Conservation (phyloP, 2,329 filamentous ascomycete species). For the Alternaria viburni region DNA sequence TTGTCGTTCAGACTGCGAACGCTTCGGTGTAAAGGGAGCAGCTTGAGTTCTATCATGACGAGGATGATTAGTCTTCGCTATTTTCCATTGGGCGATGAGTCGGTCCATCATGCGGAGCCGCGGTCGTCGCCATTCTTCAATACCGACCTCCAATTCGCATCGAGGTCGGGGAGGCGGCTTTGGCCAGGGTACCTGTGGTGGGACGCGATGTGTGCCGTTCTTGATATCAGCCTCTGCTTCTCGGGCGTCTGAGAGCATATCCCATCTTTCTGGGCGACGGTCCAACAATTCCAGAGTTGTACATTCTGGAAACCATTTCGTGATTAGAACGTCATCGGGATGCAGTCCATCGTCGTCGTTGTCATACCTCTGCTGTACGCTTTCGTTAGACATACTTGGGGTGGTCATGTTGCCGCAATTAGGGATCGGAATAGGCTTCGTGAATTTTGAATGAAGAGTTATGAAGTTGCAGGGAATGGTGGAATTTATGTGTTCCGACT, state of each 20-base stretch:
- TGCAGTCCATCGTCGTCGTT: not conserved
- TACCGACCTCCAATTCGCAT: not conserved
- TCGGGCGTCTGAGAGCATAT: too few species aligned
- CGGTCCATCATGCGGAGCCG: not conserved
- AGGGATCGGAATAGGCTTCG: not conserved
- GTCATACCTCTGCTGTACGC: not conserved
- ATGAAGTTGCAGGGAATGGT: not conserved
- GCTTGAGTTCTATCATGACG: not conserved
- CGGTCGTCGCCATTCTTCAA: not conserved
- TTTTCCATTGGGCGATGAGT: not conserved
- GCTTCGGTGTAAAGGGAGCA: not conserved
- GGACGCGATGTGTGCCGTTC: not conserved
- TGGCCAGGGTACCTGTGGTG: not conserved
- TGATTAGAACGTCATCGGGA: not conserved
- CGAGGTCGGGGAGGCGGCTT: too few species aligned
- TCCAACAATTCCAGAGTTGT: not conserved
- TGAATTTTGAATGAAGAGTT: not conserved
- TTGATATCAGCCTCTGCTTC: not conserved
- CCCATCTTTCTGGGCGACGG: too few species aligned
- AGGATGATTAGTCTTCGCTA: not conserved
- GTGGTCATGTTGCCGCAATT: not conserved
- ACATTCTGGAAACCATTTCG: not conserved
- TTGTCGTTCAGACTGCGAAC: too few species aligned
- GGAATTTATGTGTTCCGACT: not conserved
- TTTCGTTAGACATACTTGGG: not conserved